A percentile compares a stretch with the other conserved stretches of the same genome.
These are phyloP conservation scores for Bacidia gigantensis DNA, from an alignment of 495 filamentous ascomycete genomes.

Conservation along the genomic window DNA sequence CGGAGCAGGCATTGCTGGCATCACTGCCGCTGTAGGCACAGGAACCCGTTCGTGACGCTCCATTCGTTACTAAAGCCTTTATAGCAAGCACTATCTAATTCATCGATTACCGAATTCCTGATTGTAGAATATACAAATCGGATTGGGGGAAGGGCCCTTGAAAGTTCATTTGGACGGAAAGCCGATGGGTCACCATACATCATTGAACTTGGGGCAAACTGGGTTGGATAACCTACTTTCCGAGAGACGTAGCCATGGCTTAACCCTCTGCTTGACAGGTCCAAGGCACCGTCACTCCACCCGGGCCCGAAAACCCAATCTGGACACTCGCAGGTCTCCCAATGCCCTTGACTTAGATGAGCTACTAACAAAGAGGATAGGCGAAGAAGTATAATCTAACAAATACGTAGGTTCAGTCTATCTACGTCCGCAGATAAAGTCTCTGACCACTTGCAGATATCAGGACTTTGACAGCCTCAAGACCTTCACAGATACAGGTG, in stretches of 20 bases:
- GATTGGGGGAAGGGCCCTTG: conserved; percentile 46
- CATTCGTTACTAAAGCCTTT: conserved; percentile 12
- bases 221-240: conserved; percentile 24
- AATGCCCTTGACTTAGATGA: neutral
- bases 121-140: conserved; percentile 54
- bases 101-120: conserved; percentile 51
- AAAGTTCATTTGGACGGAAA: conserved; percentile 44
- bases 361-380: conserved; percentile 9
- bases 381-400: conserved; percentile 48
- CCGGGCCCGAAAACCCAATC: conserved; percentile 53
- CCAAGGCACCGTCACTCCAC: conserved; percentile 46
- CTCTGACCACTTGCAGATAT: conserved; percentile 20
- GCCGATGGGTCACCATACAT: conserved; percentile 39
- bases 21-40: conserved; percentile 49
- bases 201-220: conserved; percentile 58
- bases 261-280: conserved; percentile 26
- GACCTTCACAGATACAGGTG: conserved; percentile 46
- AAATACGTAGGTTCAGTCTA: conserved; percentile 32
- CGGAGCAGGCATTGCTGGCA: conserved; percentile 51
- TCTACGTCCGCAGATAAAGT: neutral
- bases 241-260: neutral
- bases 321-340: conserved; percentile 41
- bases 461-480: conserved; percentile 47
- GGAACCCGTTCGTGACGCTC: conserved; percentile 20
- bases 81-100: conserved; percentile 50